Base-by-base conservation (phyloP, 2,329 filamentous ascomycete species). In the Paraconiothyrium brasiliense region DNA sequence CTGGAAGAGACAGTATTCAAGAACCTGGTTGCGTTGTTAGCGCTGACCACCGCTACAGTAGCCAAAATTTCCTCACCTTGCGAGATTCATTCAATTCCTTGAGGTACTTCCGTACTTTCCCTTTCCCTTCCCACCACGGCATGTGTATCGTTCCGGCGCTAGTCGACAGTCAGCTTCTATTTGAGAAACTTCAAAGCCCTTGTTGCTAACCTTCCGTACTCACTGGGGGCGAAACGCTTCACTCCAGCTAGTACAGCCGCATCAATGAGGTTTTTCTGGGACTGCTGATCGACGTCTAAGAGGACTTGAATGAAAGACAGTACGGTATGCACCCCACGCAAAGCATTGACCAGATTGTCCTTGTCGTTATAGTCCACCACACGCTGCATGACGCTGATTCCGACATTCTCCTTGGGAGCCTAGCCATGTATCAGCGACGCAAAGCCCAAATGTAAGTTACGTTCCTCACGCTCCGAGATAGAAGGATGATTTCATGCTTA, bases 1-100 rank as follows among this genome's bases (percentile, higher is more conserved):
- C 34, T 85, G 82, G 57, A 87, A 86, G 0, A 86, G 70, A 0
- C 75, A 81, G 67, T 87, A 87, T 63, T 87, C 84, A 20, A 87
- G 76, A 8, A 84, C 76, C 83, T 86, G 43, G 32, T 20, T 8
- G 44, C 13, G 16, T 10, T 7, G 11, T 44, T 16, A 44, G 27
- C 13, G 32, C 11, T 14, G 27, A 7, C 27, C 22, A 20, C 20
- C 20, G 20, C 20, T 20, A 20, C 20, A 20, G 20, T 27, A 27
- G 20, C 5, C 14, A 24, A 5, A 44, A 24, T 27, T 14, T 39
- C 9, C 11, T 5, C 49, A 82, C 84, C 62, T 81, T 81, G 37
- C 74, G 71, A 20, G 83, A 72, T 48, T 79, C 75, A 67, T 87
- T 88, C 7, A 87, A 60, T 34, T 84, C 69, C 50, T 76, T 62